Conservation (phyloP, 108 stramenopile species). For the Nitzschia palea region DNA sequence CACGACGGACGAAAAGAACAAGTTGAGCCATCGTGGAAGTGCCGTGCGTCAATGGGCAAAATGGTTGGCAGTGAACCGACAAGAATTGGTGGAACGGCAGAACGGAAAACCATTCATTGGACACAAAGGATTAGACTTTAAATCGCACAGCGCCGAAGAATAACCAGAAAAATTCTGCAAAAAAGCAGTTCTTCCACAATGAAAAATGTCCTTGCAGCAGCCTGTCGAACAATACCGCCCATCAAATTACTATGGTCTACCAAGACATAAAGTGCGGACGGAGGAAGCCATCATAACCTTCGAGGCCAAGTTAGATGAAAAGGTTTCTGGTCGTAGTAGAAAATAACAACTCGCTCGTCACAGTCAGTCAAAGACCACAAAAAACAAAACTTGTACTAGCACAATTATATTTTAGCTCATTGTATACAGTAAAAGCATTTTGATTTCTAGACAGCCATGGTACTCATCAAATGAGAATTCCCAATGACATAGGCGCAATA, state of each 20-base stretch:
- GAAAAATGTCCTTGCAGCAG: too few species aligned
- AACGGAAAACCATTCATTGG: slow-evolving; percentile 68
- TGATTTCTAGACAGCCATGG: not conserved
- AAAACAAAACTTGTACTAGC: too few species aligned
- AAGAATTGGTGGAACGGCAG: slow-evolving; percentile 80
- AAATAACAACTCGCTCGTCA: too few species aligned
- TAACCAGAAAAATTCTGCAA: slow-evolving; percentile 13
- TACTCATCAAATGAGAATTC: slow-evolving; percentile 5
- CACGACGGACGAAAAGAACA: slow-evolving; percentile 91
- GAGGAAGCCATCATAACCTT: too few species aligned
- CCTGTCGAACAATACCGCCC: too few species aligned
- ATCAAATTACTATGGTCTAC: too few species aligned
- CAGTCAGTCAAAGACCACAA: too few species aligned
- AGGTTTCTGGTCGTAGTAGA: too few species aligned
- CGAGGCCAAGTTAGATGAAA: too few species aligned
- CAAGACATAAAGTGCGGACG: too few species aligned
- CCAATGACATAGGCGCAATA: slow-evolving; percentile 73
- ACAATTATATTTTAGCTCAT: too few species aligned
- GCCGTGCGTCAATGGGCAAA: slow-evolving; percentile 85
- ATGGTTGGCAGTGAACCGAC: slow-evolving; percentile 48
- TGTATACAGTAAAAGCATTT: not conserved
- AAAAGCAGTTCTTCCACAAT: not conserved
- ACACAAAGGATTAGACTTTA: slow-evolving; percentile 87
- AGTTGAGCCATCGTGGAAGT: slow-evolving; percentile 86
- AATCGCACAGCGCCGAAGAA: slow-evolving; percentile 61